These are phyloP conservation scores for Cyanodermella asteris DNA, from an alignment of 2,329 filamentous ascomycete genomes.

Conservation along the genomic window DNA sequence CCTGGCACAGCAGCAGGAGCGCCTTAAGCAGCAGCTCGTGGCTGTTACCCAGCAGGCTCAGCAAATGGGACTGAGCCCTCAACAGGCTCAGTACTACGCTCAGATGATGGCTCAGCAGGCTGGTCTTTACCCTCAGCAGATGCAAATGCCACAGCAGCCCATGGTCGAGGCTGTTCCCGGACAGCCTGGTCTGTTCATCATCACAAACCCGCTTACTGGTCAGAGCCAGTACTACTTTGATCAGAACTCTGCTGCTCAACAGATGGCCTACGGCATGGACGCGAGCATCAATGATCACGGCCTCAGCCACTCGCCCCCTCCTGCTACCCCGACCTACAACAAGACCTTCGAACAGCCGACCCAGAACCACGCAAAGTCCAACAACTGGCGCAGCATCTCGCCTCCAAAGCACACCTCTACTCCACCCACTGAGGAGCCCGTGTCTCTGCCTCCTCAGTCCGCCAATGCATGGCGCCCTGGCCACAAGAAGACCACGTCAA, in stretches of 20 bases:
- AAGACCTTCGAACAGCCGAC: conserved; percentile 67
- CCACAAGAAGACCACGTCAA: conserved; percentile 74
- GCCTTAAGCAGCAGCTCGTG: conserved; percentile 78
- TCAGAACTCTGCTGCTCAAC: conserved; percentile 32
- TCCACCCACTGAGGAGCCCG: conserved; percentile 43
- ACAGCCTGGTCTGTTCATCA: conserved; percentile 57
- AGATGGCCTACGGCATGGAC: conserved; percentile 11
- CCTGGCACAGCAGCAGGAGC: conserved; percentile 82
- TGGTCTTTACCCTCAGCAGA: conserved; percentile 42
- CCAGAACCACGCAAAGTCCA: conserved; percentile 29
- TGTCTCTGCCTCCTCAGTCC: conserved; percentile 66
- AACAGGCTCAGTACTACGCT: conserved; percentile 27
- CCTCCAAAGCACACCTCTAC: conserved; percentile 42
- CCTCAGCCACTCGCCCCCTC: conserved; percentile 25
- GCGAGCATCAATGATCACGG: conserved; percentile 12
- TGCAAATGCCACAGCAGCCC: conserved; percentile 43
- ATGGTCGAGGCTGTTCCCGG: conserved; percentile 39
- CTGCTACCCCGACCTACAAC: conserved; percentile 41
- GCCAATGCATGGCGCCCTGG: conserved; percentile 82
- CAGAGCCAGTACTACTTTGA: conserved; percentile 67
- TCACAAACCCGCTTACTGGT: conserved; percentile 70
- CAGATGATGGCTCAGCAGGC: conserved; percentile 32
- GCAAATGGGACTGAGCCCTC: conserved; percentile 33
- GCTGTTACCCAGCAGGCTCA: conserved; percentile 64
- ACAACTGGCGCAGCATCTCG: conserved; percentile 37